Conservation (phyloP, 2,329 filamentous ascomycete species). For the Nemania sp. region DNA sequence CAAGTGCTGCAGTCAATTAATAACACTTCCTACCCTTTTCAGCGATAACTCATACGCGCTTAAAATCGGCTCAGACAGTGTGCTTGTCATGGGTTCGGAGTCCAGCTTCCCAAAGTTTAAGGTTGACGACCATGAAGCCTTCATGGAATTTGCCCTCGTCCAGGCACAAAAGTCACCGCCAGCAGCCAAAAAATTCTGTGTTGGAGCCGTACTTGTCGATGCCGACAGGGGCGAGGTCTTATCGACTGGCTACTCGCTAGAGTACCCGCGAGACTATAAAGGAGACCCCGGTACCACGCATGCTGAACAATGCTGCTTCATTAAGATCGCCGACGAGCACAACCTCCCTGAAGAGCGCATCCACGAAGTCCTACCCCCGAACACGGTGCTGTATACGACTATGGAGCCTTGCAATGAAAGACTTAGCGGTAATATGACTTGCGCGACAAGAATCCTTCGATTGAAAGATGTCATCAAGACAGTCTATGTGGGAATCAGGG, state of each 20-base stretch:
- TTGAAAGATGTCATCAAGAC: slow-evolving; percentile 27
- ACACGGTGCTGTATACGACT: slow-evolving; percentile 48
- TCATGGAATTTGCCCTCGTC: slow-evolving; percentile 3
- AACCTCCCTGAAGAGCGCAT: slow-evolving; percentile 42
- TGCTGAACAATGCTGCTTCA: slow-evolving; percentile 49
- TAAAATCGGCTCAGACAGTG: neutral
- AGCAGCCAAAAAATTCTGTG: slow-evolving; percentile 7
- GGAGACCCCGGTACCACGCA: slow-evolving; percentile 46
- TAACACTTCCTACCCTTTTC: too few relatives aligned
- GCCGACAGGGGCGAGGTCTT: slow-evolving; percentile 42
- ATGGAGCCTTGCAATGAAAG: slow-evolving; percentile 51
- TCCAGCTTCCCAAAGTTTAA: neutral
- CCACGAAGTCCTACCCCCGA: slow-evolving; percentile 42
- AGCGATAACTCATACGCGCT: neutral
- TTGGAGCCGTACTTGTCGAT: slow-evolving; percentile 26
- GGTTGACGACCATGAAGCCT: slow-evolving; percentile 1
- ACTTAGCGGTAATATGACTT: slow-evolving; percentile 45
- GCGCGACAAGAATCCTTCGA: slow-evolving; percentile 41
- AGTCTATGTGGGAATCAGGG: slow-evolving; percentile 45
- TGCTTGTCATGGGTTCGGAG: neutral
- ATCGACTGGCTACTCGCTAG: slow-evolving; percentile 48
- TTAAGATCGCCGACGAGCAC: slow-evolving; percentile 46
- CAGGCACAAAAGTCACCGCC: slow-evolving; percentile 2
- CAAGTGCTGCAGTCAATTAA: too few relatives aligned
- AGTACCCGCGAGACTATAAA: slow-evolving; percentile 42